Evolutionary conservation across 2,329 filamentous ascomycete species (phyloP), one percentile per base, ranked within the genome.

Genomic region (Sporothrix variecibatus): DNA sequence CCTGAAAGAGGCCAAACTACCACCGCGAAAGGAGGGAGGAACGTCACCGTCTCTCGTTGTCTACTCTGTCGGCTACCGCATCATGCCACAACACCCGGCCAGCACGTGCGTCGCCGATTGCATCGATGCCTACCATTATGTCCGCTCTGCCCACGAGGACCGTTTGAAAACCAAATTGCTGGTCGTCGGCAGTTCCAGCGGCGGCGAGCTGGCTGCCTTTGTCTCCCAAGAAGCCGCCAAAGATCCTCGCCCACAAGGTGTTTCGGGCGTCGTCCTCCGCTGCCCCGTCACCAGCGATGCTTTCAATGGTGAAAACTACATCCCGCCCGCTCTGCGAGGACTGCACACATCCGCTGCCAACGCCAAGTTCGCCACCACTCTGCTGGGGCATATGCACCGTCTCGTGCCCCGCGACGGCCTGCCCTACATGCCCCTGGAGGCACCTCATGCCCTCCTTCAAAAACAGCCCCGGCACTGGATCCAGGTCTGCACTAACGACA

Each of bases 401-500:
- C 79, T 76, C 0, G 77, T 81, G 28, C 82, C 85, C 2, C 80
- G 84, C 15, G 83, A 85, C 65, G 84, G 84, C 3, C 79, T 84
- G 28, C 77, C 78, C 40, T 78, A 77, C 53, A 82, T 87, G 77
- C 85, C 85, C 9, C 77, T 87, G 4, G 86, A 86, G 77, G 80
- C 78, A 0, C 70, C 73, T 0, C 28, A 64, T 7, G 76, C 79
- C 20, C 77, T 80, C 15, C 67, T 87, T 58, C 72, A 76, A 5
- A 79, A 74, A 1, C 78, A 84, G 75, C 83, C 84, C 73, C 80
- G 81, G 73, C 85, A 84, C 62, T 88, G 84, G 82, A 82, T 87
- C 20, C 86, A 88, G 79, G 79, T 87, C 4, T 84, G 83, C 74
- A 85, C 84, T 9, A 87, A 87, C 71, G 86, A 88, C 75, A 82